Conservation (phyloP, 1,139 yeast genomes). For the Yamadazyma sp. region DNA sequence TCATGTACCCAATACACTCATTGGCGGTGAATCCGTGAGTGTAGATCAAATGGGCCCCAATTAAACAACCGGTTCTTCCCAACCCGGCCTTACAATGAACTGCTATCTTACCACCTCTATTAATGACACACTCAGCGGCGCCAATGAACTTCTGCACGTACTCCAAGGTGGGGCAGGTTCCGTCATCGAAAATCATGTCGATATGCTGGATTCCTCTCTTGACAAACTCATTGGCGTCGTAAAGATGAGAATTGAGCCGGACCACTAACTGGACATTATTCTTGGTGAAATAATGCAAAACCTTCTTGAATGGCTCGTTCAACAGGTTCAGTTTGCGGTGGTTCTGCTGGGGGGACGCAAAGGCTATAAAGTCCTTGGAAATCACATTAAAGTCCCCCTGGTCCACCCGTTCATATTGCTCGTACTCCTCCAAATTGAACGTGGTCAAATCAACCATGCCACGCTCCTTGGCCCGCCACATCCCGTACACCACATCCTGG, state of each 20-base stretch:
- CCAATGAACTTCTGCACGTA: constrained; percentile 91
- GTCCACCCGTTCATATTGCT: constrained; percentile 91
- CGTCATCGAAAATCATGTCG: constrained; percentile 96
- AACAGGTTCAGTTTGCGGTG: constrained; percentile 44
- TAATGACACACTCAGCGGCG: constrained; percentile 86
- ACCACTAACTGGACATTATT: constrained; percentile 86
- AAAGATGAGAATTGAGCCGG: constrained; percentile 85
- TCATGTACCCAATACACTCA: constrained; percentile 94
- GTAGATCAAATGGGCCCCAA: constrained; percentile 94
- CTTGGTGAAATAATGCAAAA: constrained; percentile 68
- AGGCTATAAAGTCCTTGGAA: constrained; percentile 92
- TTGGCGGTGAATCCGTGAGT: constrained; percentile 96
- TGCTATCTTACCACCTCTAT: constrained; percentile 87
- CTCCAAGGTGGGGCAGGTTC: constrained; percentile 94
- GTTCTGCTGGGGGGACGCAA: constrained; percentile 93
- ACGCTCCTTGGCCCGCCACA: constrained; percentile 98
- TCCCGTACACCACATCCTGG: constrained; percentile 92
- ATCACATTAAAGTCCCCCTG: constrained; percentile 94
- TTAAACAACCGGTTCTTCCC: constrained; percentile 96
- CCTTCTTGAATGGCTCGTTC: constrained; percentile 77
- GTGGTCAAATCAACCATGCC: constrained; percentile 81
- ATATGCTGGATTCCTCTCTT: constrained; percentile 82
- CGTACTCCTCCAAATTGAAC: constrained; percentile 92
- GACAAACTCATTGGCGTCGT: constrained; percentile 81
- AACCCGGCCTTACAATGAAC: constrained; percentile 98